These are phyloP conservation scores for Blastosporella zonata DNA, from an alignment of 1,284 basidiomycete species.

Conservation along the genomic window DNA sequence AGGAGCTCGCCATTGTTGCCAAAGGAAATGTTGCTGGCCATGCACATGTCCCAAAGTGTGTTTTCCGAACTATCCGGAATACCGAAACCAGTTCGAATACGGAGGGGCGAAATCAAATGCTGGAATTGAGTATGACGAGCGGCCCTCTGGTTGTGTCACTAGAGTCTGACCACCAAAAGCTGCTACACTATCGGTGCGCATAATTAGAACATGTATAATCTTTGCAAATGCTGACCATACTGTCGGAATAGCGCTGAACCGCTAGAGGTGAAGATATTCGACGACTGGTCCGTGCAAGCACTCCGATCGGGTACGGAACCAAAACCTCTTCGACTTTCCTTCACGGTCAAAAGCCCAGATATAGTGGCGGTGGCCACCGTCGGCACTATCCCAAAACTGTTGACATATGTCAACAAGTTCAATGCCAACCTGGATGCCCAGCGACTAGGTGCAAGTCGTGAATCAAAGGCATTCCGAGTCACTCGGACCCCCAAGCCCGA, in stretches of 20 bases:
- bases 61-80: conserved; percentile 73
- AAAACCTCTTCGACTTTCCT: conserved; percentile 69
- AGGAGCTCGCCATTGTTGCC: conserved; percentile 58
- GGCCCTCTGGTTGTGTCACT: conserved; percentile 66
- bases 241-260: conserved; percentile 65
- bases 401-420: conserved; percentile 73
- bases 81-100: conserved; percentile 36
- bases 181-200: conserved; percentile 76
- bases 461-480: conserved; percentile 68
- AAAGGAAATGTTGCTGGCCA: conserved; percentile 76
- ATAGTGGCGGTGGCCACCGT: conserved; percentile 72
- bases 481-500: conserved; percentile 66
- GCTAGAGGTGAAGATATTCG: conserved; percentile 68
- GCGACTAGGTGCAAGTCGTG: conserved; percentile 67
- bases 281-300: conserved; percentile 74
- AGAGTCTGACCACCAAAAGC: conserved; percentile 74
- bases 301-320: conserved; percentile 39
- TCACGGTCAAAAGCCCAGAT: conserved; percentile 71
- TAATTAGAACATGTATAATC: not conserved
- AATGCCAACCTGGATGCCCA: conserved; percentile 70
- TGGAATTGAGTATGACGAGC: conserved; percentile 75
- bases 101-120: conserved; percentile 46
- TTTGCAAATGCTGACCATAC: not conserved
- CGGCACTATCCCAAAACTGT: conserved; percentile 68
- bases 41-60: conserved; percentile 64